These are phyloP conservation scores for Paramecium primaurelia DNA, from an alignment of 73 alveolate species.

Conservation along the genomic window DNA sequence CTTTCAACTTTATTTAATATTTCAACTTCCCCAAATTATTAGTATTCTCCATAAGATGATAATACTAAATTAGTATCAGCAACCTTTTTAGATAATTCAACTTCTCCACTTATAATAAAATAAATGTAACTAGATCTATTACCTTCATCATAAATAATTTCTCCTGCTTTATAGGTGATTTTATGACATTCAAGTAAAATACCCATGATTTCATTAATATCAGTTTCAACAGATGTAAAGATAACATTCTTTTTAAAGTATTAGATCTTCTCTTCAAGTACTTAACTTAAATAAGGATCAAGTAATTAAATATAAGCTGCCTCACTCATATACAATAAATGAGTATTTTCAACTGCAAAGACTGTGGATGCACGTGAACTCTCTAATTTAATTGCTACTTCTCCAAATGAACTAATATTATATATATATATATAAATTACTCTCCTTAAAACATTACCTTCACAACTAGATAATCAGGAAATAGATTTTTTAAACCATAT, in stretches of 20 bases:
- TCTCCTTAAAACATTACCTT: neutral
- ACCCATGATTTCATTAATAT: conserved; percentile 12
- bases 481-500: neutral
- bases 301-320: neutral
- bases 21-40: conserved; percentile 35
- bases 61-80: neutral
- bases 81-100: conserved; percentile 8
- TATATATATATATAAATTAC: neutral
- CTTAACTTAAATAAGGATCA: neutral
- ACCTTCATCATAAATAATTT: neutral
- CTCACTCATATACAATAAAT: neutral
- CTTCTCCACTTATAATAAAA: conserved; percentile 16
- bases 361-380: conserved; percentile 36
- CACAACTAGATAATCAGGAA: conserved; percentile 2
- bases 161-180: conserved; percentile 18
- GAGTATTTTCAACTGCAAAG: conserved; percentile 20
- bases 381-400: conserved; percentile 2
- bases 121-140: neutral
- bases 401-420: neutral
- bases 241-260: neutral
- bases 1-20: neutral
- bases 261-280: neutral
- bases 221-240: neutral
- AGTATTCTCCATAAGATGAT: conserved; percentile 16
- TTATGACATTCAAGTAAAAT: neutral